Base-by-base conservation (phyloP, 139 green algal species). In the Coelastrella sp. region DNA sequence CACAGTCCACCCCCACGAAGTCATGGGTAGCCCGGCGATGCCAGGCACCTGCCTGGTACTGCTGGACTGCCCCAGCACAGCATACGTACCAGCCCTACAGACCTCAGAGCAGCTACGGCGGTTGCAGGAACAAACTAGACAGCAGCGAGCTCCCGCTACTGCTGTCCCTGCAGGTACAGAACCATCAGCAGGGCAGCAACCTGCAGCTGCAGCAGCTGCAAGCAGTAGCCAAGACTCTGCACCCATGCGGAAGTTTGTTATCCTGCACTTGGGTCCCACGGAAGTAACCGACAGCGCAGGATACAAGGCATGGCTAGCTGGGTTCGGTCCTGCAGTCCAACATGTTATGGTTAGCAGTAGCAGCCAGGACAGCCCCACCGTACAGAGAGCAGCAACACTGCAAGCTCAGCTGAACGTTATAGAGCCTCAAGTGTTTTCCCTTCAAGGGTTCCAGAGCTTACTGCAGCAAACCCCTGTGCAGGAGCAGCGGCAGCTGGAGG, bases 1-100 rank as follows among this genome's bases (percentile, higher is more conserved):
- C 5, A 80, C 80, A 8, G 90, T 98, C 13, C 65, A 66, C 2
- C 95, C 96, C 0, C 32, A 91, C 19, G 90, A 98, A 11, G 97
- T 99, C n/a, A 96, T 98, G 94, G 95, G 96, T 64, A 91, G 96
- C 0, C 61, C 88, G 10, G 91, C 78, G 3, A 74, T 93, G 61
- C 94, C 96, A 8, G 97, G 98, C 1, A 95, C 98, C 2, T 68
- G 95, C 5, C 90, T 97, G n/a, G 23, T 99, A 7, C 89, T 99
- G 13, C 47, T 98, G 14, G 98, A 99, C 92, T 98, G 95, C 86
- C 98, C 98, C 20, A 91, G 60, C 57, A 8, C 22, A 0, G 89
- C 56, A 6, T 93, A 95, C 89, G 60, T 97, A 32, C 83, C 78
- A 2, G 91, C 92, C 7, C 73, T 81, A 4, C 16, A 56, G n/a